Conservation (phyloP, 352 stramenopile genomes). For the Chrysophaeum taylorii region DNA sequence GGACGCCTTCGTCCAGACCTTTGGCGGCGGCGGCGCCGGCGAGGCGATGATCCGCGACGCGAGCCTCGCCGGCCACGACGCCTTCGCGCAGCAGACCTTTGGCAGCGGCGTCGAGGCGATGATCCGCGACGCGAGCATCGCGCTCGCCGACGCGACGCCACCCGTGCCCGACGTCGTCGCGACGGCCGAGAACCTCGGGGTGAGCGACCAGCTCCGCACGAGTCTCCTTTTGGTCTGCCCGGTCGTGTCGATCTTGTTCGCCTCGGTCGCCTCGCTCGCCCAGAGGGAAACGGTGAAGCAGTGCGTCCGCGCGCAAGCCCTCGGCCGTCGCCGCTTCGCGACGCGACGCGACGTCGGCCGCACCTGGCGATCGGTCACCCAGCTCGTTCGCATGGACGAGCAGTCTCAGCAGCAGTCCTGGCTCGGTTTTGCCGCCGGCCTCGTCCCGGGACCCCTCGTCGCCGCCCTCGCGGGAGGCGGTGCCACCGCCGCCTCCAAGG, state of each 20-base stretch:
- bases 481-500: background rate
- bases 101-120: too few relatives aligned
- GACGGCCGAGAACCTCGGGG: too few relatives aligned
- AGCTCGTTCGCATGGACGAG: conserved; percentile 38
- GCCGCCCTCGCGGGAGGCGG: background rate
- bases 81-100: too few relatives aligned
- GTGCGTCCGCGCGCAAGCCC: conserved; percentile 36
- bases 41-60: too few relatives aligned
- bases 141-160: too few relatives aligned
- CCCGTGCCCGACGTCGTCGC: too few relatives aligned
- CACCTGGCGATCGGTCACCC: conserved; percentile 41
- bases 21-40: too few relatives aligned
- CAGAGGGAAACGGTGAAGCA: conserved; percentile 42
- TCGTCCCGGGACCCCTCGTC: conserved; percentile 10
- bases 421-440: conserved; percentile 9
- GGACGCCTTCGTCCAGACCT: too few relatives aligned
- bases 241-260: conserved; percentile 39
- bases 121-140: too few relatives aligned
- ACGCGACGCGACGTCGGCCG: conserved; percentile 39
- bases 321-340: conserved; percentile 50
- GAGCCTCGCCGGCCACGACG: too few relatives aligned
- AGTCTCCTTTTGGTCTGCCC: conserved; percentile 41
- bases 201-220: too few relatives aligned
- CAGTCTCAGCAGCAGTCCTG: too few relatives aligned
- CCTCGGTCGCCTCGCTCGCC: conserved; percentile 41